These are phyloP conservation scores for Phytophthora chlamydospora DNA, from an alignment of 352 stramenopile genomes.

Conservation along the genomic window DNA sequence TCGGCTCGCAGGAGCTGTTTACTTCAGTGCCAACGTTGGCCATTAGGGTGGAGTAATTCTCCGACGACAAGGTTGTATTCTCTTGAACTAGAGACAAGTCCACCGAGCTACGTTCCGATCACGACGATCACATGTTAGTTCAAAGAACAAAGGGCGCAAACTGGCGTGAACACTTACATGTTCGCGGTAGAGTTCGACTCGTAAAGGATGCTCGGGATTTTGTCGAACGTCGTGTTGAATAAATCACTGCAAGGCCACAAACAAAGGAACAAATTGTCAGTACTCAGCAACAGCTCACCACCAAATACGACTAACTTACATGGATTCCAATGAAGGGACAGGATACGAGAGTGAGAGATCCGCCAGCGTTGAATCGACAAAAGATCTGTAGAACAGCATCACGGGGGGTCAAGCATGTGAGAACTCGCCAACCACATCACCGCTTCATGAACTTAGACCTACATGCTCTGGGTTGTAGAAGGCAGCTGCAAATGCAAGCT, in stretches of 20 bases:
- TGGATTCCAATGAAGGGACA: not conserved
- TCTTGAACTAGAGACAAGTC: constrained; percentile 1
- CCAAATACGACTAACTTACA: constrained; percentile 1
- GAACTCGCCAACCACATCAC: too few relatives aligned
- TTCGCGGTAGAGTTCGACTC: constrained; percentile 6
- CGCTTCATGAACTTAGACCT: too few relatives aligned
- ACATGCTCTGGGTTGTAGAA: not conserved
- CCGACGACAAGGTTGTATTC: not conserved
- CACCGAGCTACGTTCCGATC: not conserved
- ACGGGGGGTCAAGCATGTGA: not conserved
- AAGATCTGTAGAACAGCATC: not conserved
- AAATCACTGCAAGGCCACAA: constrained; percentile 29
- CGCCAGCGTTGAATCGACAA: not conserved
- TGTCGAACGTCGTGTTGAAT: constrained; percentile 16
- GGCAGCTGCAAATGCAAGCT: not conserved
- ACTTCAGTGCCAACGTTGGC: not conserved
- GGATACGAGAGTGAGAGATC: not conserved
- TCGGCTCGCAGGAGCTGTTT: not conserved
- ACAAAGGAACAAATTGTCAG: not conserved
- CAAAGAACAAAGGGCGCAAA: too few relatives aligned
- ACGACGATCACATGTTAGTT: not conserved
- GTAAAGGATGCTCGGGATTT: constrained; percentile 41
- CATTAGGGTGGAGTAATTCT: not conserved
- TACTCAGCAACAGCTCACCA: not conserved
- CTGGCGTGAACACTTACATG: constrained; percentile 9